Evolutionary conservation across 2,329 filamentous ascomycete genomes (phyloP), one percentile per base, ranked within the genome.

Genomic region (Pleoardoris graminearum): DNA sequence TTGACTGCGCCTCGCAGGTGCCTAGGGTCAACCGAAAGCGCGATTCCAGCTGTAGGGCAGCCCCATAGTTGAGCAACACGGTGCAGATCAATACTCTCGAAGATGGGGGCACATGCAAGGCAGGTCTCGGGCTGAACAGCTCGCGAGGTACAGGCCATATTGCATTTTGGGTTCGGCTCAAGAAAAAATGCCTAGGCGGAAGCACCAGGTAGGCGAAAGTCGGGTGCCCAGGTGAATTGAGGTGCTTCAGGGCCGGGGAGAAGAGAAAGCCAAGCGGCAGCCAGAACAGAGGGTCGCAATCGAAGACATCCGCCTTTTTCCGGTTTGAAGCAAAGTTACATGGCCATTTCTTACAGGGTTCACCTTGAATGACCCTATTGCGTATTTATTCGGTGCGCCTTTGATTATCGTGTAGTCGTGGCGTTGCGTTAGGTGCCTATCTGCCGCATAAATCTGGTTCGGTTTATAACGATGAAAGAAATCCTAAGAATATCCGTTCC

Each of bases 1-100:
- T 37, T 12, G 33, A 38, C 33, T 21, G 32, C 30, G 30, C 44
- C 44, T 25, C 44, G 50, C 39, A 44, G 21, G 41, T 36, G 48
- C 49, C n/a, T n/a, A n/a, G n/a, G n/a, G n/a, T n/a, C n/a, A n/a
- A n/a, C n/a, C 30, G n/a, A 12, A 10, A n/a, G 4, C 5, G 21
- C 21, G 30, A 30, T 27, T 36, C 43, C 12, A 35, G 29, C 19
- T 23, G n/a, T 32, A 46, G 43, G 12, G 21, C 30, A 44, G 27
- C 27, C 27, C 41, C 27, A 44, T 44, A 33, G 19, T n/a, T 19
- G 30, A 21, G 30, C 21, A 35, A 16, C 17, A 14, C 30, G 30
- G 14, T 17, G 14, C 14, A 6, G 41, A 8, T 12, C 12, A 17
- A 33, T 35, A 36, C 19, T 36, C 25, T 46, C 30, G 43, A 46